Evolutionary conservation across 352 stramenopile species (phyloP), one percentile per base, ranked within the genome.

Genomic region (Pythium plurisporium): DNA sequence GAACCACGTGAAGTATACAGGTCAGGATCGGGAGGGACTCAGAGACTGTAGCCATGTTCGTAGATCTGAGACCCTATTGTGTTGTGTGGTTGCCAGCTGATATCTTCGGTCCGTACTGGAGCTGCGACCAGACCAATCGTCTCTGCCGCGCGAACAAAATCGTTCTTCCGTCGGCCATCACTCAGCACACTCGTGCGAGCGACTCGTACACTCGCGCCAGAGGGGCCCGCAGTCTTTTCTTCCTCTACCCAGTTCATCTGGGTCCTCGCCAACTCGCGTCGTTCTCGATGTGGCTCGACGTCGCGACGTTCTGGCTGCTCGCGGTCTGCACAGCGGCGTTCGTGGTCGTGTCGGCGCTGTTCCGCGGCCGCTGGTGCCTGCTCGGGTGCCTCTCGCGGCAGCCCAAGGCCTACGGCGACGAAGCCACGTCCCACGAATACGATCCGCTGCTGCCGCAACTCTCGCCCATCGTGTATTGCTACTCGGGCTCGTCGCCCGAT

Each of bases 391-490:
- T 53, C 27, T 40, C 56, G 37, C 47, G 56, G 5, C 56, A 57
- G n/a, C 56, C 56, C 8, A 64, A 58, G 56, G 40, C 46, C 17
- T 64, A 64, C 48, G 48, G 40, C 2, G 56, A 58, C 14, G 40
- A 58, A 15, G 41, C 41, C 29, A 36, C 29, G 17, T 19, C 43
- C 7, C 46, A 42, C 17, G 56, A 64, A 22, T 27, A 46, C 29
- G 48, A 64, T 26, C 47, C 46, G 17, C 48, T 64, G 6, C 56
- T 64, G 7, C 38, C 46, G 4, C 47, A 52, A 19, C 9, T 52
- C 6, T 64, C 56, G 19, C 56, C 56, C 2, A 56, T 64, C 47
- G 46, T 65, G 5, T 65, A 59, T 27, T 59, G 27, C 29, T 52
- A 65, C 43, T 50, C 48, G 10, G 43, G 48, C 17, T 14, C 23